Base-by-base conservation (phyloP, 148 eudicot species). In the Rhododendron ferrugineum region DNA sequence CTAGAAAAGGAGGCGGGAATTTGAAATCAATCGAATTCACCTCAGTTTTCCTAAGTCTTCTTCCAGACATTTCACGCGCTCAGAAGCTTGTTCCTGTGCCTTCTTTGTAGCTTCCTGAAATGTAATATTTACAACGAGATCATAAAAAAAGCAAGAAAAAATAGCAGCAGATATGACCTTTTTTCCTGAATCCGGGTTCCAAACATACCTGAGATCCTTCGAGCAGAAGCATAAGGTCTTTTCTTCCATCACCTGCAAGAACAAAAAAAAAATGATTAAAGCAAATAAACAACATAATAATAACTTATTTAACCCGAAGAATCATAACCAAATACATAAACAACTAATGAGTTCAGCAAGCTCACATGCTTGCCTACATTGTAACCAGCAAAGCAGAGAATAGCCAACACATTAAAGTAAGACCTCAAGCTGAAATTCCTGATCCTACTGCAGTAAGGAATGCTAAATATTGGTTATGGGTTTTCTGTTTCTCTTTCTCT, bases 1-100 rank as follows among this genome's bases (percentile, higher is more conserved):
- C 77, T 30, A 32, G 77, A 72, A 72, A 73, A 73, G 42, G 77
- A 73, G 23, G 42, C 11, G 0, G 6, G 47, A 2, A 18, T 6
- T 52, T 32, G 5, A 82, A 62, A 62, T n/a, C 36, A 22, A 84
- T 34, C 50, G 28, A 23, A 18, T 56, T 22, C 75, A 91, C 95
- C 93, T 94, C 79, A 88, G 84, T 73, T 85, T 91, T 60, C 90
- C 83, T 82, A 94, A 64, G 30, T 94, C 98, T 77, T 92, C 95
- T 89, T 95, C 98, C 84, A 97, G 93, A 84, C 82, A 66, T 88
- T 86, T 92, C 81, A 95, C 66, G 83, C 93, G 98, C 66, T 90
- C 97, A 86, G 76, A 83, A 72, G 92, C 91, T 88, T 89, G 93
- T 58, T 94, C 93, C 86, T 89, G 94, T 80, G 88, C 90, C 89